Conservation (phyloP, 306 rosid genomes). For the Castanea crenata region DNA sequence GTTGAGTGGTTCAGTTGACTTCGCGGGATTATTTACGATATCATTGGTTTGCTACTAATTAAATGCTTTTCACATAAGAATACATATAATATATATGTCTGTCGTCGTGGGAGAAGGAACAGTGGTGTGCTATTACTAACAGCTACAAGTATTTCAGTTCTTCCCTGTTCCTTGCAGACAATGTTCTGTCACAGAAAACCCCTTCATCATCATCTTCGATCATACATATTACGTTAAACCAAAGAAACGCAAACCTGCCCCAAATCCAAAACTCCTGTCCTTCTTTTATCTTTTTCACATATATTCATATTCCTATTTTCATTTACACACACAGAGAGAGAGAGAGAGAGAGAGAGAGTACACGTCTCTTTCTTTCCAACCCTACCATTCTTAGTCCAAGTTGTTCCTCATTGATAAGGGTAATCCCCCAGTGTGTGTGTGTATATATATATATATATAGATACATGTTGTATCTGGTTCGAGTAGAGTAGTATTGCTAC, state of each 20-base stretch:
- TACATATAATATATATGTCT: not conserved
- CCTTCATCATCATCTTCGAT: conserved; percentile 7
- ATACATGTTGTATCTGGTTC: conserved; percentile 16
- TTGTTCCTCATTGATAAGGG: not conserved
- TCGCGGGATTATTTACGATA: not conserved
- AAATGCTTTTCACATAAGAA: not conserved
- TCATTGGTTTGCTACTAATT: not conserved
- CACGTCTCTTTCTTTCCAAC: not conserved
- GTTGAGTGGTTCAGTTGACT: not conserved
- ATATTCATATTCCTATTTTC: not conserved
- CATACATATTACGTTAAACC: not conserved
- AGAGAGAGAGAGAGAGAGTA: not conserved
- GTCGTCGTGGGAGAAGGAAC: not conserved
- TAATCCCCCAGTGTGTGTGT: conserved; percentile 2
- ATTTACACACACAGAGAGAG: not conserved
- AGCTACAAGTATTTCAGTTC: conserved; percentile 25
- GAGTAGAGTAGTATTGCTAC: conserved; percentile 1
- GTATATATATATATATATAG: not conserved
- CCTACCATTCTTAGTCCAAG: not conserved
- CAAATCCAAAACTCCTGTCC: conserved; percentile 1
- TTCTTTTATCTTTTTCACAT: not conserved
- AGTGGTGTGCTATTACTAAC: not conserved
- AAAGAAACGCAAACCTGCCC: not conserved
- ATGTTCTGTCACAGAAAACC: conserved; percentile 5
- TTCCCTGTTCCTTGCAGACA: conserved; percentile 17